Conservation (phyloP, 345 rosid species). For the Pugionium cornutum region DNA sequence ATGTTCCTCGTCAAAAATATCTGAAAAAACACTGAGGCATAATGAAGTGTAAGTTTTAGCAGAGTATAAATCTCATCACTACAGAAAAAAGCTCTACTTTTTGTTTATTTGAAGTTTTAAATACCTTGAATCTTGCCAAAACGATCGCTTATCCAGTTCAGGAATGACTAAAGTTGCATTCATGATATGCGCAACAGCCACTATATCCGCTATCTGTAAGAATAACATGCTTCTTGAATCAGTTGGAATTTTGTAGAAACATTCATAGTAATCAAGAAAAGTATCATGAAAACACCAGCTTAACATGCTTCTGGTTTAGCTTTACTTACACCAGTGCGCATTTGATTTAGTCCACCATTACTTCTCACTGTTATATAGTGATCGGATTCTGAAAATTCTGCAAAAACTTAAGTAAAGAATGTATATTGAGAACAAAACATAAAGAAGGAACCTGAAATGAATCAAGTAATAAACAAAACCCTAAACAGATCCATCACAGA, state of each 20-base stretch:
- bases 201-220: constrained; percentile 84
- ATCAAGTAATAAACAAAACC: background rate
- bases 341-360: constrained; percentile 96
- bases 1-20: constrained; percentile 74
- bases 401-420: background rate
- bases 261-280: background rate
- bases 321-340: constrained; percentile 95
- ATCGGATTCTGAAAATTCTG: constrained; percentile 58
- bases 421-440: no score
- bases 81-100: background rate
- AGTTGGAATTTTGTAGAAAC: background rate
- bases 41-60: constrained; percentile 29
- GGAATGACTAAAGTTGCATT: constrained; percentile 94
- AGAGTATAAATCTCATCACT: constrained; percentile 3
- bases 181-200: constrained; percentile 85
- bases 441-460: no score
- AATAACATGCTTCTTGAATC: constrained; percentile 22
- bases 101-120: background rate
- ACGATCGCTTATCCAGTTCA: constrained; percentile 79
- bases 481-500: background rate
- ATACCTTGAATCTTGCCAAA: constrained; percentile 94
- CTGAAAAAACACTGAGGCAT: constrained; percentile 66
- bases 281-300: background rate
- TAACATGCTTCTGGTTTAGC: background rate
- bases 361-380: constrained; percentile 77